These are phyloP conservation scores for Effrenium voratum DNA, from an alignment of 73 alveolate genomes.

Conservation along the genomic window DNA sequence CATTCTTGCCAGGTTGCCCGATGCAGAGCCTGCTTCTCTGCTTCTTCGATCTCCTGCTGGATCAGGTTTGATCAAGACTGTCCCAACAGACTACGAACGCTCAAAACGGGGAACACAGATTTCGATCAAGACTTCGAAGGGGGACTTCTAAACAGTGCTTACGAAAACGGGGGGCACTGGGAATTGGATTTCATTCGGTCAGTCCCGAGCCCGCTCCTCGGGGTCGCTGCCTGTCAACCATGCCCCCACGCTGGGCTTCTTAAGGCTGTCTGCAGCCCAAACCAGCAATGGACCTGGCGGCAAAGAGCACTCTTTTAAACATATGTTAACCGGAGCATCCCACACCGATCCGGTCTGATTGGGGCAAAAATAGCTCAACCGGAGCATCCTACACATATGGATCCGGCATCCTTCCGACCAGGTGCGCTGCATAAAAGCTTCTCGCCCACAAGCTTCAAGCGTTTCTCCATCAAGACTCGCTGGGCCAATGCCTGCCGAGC, in stretches of 20 bases:
- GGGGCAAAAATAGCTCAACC: too few relatives aligned
- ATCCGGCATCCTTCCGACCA: neutral
- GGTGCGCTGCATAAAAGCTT: conserved; percentile 34
- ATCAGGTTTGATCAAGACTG: neutral
- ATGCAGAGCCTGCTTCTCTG: conserved; percentile 60
- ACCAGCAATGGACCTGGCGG: conserved; percentile 60
- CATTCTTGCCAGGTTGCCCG: neutral
- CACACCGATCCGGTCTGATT: neutral
- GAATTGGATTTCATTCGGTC: too few relatives aligned
- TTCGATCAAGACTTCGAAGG: too few relatives aligned
- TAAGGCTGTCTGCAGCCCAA: conserved; percentile 59
- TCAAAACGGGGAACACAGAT: too few relatives aligned
- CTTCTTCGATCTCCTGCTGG: conserved; percentile 70
- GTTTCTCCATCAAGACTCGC: conserved; percentile 39
- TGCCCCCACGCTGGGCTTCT: conserved; percentile 91
- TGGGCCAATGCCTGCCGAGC: conserved; percentile 56
- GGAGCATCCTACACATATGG: neutral
- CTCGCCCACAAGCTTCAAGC: conserved; percentile 86
- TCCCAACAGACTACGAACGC: neutral
- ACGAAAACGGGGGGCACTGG: too few relatives aligned
- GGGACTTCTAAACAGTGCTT: too few relatives aligned
- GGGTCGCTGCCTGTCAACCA: conserved; percentile 70
- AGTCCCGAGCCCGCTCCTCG: neutral
- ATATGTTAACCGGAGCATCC: neutral
- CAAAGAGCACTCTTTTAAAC: neutral